Evolutionary conservation across 495 filamentous ascomycete genomes (phyloP), one percentile per base, ranked within the genome.

Genomic region (Ascobolus immersus): DNA sequence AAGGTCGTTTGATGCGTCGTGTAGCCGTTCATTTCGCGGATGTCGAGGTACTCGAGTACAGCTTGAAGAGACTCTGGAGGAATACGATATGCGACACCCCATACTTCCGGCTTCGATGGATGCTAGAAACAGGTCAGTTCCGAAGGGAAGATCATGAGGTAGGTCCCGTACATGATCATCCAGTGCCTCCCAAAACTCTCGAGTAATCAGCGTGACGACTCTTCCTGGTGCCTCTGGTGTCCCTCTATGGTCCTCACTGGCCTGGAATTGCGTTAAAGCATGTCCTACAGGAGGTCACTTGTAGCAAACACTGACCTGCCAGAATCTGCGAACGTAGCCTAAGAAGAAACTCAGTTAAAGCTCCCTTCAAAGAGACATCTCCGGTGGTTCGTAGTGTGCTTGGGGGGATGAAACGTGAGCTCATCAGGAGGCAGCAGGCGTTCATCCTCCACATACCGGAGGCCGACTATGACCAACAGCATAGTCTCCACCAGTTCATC

Each of bases 11-110:
- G 77, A 48, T 89, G 78, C 40, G 86, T 80, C 21, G 66, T 75
- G 49, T 94, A 94, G 5, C 89, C 89, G 50, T 94, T 86, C 44
- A 93, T 91, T 55, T 99, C 89, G 10, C 89, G 73, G 36, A 91
- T 81, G 49, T 94, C 82, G 22, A 99, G 78, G 52, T 93, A 82
- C 34, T 74, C 63, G 37, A 76, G 71, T 3, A 92, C 89, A 55
- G 81, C 74, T 38, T 66, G 61, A 11, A 86, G 77, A 38, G 72
- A 64, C 1, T 60, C 55, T 7, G 69, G 45, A 5, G 67, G 56
- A 43, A 99, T 93, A 43, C 82, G 79, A 54, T 93, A 99, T 25
- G 81, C 84, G 3, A 73, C 76, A 36, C 89, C 89, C 78, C 81
- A 92, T 40, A 90, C 77, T 43, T 54, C 55, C 36, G 76, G 57